Evolutionary conservation across 306 rosid species (phyloP).

Genomic region (Malus sylvestris): DNA sequence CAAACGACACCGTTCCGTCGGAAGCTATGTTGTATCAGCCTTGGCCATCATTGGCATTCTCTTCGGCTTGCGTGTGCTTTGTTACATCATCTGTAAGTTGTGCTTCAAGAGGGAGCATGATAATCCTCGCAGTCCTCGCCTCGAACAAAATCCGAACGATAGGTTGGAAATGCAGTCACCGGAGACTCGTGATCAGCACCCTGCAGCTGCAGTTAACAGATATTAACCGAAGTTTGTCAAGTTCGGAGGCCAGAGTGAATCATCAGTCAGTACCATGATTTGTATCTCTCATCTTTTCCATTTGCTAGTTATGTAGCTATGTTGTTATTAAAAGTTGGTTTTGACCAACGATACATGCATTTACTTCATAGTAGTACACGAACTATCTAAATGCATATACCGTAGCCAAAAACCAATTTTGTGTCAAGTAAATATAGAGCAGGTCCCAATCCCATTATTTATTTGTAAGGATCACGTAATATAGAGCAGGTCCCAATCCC

Average conservation of each 20-base stretch:
- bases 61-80: constrained; percentile 25
- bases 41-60: constrained; percentile 32
- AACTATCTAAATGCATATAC: no score
- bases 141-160: neutral
- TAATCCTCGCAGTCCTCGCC: neutral
- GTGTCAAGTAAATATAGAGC: no score
- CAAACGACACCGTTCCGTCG: constrained; percentile 18
- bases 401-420: no score
- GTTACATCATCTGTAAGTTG: constrained; percentile 9
- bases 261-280: neutral
- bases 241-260: neutral
- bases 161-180: constrained; percentile 13
- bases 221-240: neutral
- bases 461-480: no score
- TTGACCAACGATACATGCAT: no score
- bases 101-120: constrained; percentile 3
- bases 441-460: no score
- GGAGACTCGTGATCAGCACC: neutral
- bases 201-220: neutral
- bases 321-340: neutral
- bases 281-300: neutral
- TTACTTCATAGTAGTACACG: no score
- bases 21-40: constrained; percentile 25
- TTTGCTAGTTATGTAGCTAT: neutral
- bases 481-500: no score